Percentiles rank a stretch among this genome's conserved stretches.
Conservation (phyloP, 768 basidiomycete genomes). For the Trichaptum fuscoviolaceum region DNA sequence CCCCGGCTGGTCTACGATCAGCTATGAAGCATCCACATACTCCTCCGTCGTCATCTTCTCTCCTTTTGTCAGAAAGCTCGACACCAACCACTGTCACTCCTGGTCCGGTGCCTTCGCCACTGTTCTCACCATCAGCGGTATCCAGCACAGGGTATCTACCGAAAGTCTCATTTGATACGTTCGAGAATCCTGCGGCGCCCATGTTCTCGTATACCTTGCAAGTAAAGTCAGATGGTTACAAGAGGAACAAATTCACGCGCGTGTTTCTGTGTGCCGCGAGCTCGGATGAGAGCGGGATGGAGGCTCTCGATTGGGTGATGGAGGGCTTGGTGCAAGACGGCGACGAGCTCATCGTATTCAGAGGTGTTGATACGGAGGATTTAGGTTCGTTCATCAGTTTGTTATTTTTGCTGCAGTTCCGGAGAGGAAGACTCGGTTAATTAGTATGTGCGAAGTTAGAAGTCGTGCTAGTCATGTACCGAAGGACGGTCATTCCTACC, state of each 20-base stretch:
- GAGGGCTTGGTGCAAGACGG: slow-evolving; percentile 80
- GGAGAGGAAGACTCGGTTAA: not conserved
- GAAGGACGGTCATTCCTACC: not conserved
- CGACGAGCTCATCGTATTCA: slow-evolving; percentile 88
- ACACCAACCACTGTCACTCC: not conserved
- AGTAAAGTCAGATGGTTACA: slow-evolving; percentile 80
- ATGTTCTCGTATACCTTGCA: slow-evolving; percentile 88
- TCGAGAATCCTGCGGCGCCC: slow-evolving; percentile 71
- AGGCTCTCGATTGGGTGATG: slow-evolving; percentile 92
- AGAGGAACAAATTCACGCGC: slow-evolving; percentile 67
- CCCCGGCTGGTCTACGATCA: slow-evolving; percentile 33
- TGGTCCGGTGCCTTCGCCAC: not conserved
- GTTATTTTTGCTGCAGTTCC: not conserved
- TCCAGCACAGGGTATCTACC: slow-evolving; percentile 27
- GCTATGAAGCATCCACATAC: slow-evolving; percentile 42
- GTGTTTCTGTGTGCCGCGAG: slow-evolving; percentile 89
- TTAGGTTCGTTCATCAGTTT: slow-evolving; percentile 44
- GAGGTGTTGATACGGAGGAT: slow-evolving; percentile 86
- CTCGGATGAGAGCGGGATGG: slow-evolving; percentile 79
- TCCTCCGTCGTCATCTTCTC: slow-evolving; percentile 16
- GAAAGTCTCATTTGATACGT: slow-evolving; percentile 84
- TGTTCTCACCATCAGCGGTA: slow-evolving; percentile 13
- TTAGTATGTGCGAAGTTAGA: no score
- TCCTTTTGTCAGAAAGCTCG: not conserved
- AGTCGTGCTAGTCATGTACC: not conserved